These are phyloP conservation scores for Pseudocercospora eumusae DNA, from an alignment of 2,329 filamentous ascomycete species.

Conservation along the genomic window DNA sequence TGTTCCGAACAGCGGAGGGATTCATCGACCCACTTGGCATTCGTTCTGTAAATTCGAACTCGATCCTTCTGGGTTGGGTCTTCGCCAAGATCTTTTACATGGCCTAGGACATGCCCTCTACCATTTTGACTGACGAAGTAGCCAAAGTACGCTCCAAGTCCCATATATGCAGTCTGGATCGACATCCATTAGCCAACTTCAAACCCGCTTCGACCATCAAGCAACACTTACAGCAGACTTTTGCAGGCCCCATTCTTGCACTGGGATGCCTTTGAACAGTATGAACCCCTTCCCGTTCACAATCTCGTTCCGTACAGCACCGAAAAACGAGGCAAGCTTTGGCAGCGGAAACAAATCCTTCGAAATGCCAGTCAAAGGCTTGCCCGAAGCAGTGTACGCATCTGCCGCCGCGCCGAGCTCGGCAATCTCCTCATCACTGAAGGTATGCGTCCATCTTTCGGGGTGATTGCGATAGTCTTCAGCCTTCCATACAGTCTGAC, in stretches of 20 bases:
- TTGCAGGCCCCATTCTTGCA: conserved; percentile 70
- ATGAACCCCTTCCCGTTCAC: conserved; percentile 87
- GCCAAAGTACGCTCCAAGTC: conserved; percentile 74
- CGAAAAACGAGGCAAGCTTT: conserved; percentile 57
- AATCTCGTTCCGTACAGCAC: conserved; percentile 61
- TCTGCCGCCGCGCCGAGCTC: conserved; percentile 71
- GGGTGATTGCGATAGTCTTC: conserved; percentile 64
- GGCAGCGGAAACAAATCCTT: conserved; percentile 65
- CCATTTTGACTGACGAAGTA: conserved; percentile 88
- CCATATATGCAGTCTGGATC: conserved; percentile 68
- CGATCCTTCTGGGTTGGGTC: conserved; percentile 78
- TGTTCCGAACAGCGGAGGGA: not conserved
- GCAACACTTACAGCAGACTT: conserved; percentile 66
- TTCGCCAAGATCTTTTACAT: conserved; percentile 85
- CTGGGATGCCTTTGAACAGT: conserved; percentile 82
- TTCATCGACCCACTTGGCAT: conserved; percentile 19
- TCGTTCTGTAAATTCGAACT: conserved; percentile 84
- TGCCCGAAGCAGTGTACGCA: conserved; percentile 64
- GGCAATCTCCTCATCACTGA: conserved; percentile 64
- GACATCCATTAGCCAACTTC: conserved; percentile 6
- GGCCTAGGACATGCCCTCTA: conserved; percentile 79
- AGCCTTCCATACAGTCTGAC: conserved; percentile 70
- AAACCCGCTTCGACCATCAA: not conserved
- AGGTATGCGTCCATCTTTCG: conserved; percentile 71
- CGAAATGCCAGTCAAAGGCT: conserved; percentile 70